Base-by-base conservation (phyloP, 2,329 filamentous ascomycete species). In the Scedosporium boydii region DNA sequence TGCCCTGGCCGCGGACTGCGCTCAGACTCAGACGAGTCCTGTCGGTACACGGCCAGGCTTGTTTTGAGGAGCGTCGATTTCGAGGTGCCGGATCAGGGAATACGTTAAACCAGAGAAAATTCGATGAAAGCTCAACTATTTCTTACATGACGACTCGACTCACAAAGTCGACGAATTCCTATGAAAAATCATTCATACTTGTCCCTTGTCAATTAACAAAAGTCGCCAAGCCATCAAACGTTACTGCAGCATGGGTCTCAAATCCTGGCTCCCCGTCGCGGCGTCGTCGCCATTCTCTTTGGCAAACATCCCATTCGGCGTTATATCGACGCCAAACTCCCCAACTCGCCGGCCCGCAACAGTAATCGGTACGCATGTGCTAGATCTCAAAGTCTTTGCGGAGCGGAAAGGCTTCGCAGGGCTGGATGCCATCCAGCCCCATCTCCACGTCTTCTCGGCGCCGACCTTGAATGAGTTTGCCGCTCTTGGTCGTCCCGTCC, bases 251-350 rank as follows among this genome's bases (percentile, higher is more conserved):
- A 58, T 58, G 23, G 55, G 21, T 29, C 21, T 58, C 23, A 58
- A 14, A 16, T 73, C 71, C 44, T 73, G 71, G 71, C 63, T 73
- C 5, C 59, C 67, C 7, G 67, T 77, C 18, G 66, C 72, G n/a
- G 69, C 73, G n/a, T 68, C 71, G 3, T 73, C 69, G 53, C 74
- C 73, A 68, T 93, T 93, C 75, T 91, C 89, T 7, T 77, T 93
- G 60, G 85, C 87, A 69, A 95, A 95, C 71, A 87, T 95, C 61
- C 90, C 90, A 1, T 93, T 93, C 70, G 90, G 90, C 69, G 86
- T 95, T 76, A 90, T 95, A 70, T 88, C 86, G 34, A 88, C 87
- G 0, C 66, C 79, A 2, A 73, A 78, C 5, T 79, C 83, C 63
- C 68, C 78, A 10, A 78, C 78, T 27, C 87, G 80, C 1, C 86